Conservation (phyloP, 2,329 filamentous ascomycete genomes). For the Penicillium freii region DNA sequence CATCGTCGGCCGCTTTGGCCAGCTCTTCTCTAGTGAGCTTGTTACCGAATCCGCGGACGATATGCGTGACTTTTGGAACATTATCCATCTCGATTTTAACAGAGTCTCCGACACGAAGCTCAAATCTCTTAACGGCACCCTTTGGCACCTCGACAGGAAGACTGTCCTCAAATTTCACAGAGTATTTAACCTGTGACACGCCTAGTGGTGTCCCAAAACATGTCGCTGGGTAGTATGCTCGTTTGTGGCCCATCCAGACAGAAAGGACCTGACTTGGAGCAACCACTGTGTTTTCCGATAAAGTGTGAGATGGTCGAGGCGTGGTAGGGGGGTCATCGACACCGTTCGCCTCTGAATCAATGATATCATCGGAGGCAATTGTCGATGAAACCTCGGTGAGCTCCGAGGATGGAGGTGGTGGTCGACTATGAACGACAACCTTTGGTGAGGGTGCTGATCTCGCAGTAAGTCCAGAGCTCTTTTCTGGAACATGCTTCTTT, state of each 20-base stretch:
- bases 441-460: slow-evolving; percentile 3
- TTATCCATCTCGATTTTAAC: slow-evolving; percentile 48
- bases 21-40: slow-evolving; percentile 33
- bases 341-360: slow-evolving; percentile 11
- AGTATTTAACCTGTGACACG: slow-evolving; percentile 42
- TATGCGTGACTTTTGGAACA: slow-evolving; percentile 45
- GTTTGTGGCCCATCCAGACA: slow-evolving; percentile 55
- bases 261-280: slow-evolving; percentile 57
- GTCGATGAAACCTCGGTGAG: slow-evolving; percentile 11
- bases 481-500: slow-evolving; percentile 3
- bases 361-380: slow-evolving; percentile 12
- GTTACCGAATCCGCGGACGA: slow-evolving; percentile 44
- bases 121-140: slow-evolving; percentile 44
- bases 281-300: slow-evolving; percentile 28
- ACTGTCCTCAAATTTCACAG: slow-evolving; percentile 48
- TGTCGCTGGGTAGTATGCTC: slow-evolving; percentile 60
- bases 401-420: slow-evolving; percentile 16
- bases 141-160: slow-evolving; percentile 40
- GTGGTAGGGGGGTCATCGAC: slow-evolving; percentile 14
- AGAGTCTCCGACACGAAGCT: slow-evolving; percentile 45
- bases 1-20: slow-evolving; percentile 22
- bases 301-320: slow-evolving; percentile 7
- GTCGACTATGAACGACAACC: slow-evolving; percentile 11
- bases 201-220: slow-evolving; percentile 50
- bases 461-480: slow-evolving; percentile 7